These are phyloP conservation scores for Hypoxylon perforatum DNA, from an alignment of 495 filamentous ascomycete species.

Conservation along the genomic window DNA sequence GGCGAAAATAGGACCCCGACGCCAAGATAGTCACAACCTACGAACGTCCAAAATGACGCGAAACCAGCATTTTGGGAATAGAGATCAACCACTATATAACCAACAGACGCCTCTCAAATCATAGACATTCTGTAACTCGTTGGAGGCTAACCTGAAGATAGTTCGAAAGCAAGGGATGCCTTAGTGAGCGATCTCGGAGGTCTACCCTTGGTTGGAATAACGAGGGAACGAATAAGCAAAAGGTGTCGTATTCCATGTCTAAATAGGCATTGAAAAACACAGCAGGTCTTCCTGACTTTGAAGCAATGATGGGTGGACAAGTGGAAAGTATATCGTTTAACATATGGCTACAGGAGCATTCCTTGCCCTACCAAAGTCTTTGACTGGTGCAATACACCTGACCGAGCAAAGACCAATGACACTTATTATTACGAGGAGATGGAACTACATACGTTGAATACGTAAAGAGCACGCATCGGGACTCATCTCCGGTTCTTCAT, in stretches of 20 bases:
- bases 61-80: conserved; percentile 26
- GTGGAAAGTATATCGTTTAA: neutral
- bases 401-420: neutral
- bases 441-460: too few relatives aligned
- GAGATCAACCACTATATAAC: conserved; percentile 25
- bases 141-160: neutral
- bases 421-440: too few relatives aligned
- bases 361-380: neutral
- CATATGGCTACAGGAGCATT: neutral
- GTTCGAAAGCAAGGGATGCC: conserved; percentile 26
- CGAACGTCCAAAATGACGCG: neutral
- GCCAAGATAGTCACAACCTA: neutral
- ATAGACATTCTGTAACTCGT: neutral
- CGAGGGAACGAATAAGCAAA: conserved; percentile 24
- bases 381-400: neutral
- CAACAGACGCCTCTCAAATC: neutral
- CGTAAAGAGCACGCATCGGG: too few relatives aligned
- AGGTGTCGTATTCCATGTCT: neutral
- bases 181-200: conserved; percentile 2
- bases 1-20: conserved; percentile 16
- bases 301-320: neutral
- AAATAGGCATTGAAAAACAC: neutral
- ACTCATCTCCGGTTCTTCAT: too few relatives aligned
- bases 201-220: neutral
- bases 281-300: neutral